Percentiles rank a stretch among this genome's conserved stretches.
phyloP scores from a whole-genome alignment of 2,329 filamentous ascomycete species.

The Xylariaceae sp. region DNA sequence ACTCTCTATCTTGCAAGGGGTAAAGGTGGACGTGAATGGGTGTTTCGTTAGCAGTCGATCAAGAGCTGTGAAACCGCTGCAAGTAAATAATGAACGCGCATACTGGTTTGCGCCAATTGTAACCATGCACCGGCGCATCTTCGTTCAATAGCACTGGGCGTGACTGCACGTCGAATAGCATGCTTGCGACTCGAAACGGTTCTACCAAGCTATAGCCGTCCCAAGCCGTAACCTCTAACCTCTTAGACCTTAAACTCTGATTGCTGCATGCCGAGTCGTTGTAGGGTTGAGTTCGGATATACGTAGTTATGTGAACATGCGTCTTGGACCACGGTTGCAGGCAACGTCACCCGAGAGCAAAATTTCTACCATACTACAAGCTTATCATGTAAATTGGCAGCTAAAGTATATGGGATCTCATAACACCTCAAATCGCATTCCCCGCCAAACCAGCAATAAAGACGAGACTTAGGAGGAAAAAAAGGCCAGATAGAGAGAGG shows the following conservation, averaged over 20 bases:
- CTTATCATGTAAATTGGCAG: slow-evolving; percentile 36
- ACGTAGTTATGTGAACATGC: not conserved
- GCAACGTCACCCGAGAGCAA: not conserved
- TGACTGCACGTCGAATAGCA: too few species aligned
- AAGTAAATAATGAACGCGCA: not conserved
- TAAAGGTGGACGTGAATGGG: not conserved
- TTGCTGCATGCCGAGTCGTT: too few species aligned
- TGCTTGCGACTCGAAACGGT: slow-evolving; percentile 1
- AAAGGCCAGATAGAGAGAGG: slow-evolving; percentile 25
- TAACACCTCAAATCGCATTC: slow-evolving; percentile 32
- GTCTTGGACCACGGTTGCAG: not conserved
- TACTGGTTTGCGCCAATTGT: not conserved
- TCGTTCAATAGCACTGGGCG: not conserved
- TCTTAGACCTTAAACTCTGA: not conserved
- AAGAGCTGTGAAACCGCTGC: too few species aligned
- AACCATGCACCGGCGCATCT: slow-evolving; percentile 5
- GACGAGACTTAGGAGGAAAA: slow-evolving; percentile 5
- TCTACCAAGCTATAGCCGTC: not conserved
- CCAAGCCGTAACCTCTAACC: not conserved
- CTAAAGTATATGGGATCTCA: slow-evolving; percentile 31
- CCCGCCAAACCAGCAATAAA: slow-evolving; percentile 24
- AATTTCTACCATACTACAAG: not conserved
- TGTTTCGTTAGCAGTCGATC: too few species aligned
- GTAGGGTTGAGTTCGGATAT: not conserved
- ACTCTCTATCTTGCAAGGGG: too few species aligned